Evolutionary conservation across 2,329 filamentous ascomycete genomes (phyloP).

Genomic region (Cladosporium sp.): DNA sequence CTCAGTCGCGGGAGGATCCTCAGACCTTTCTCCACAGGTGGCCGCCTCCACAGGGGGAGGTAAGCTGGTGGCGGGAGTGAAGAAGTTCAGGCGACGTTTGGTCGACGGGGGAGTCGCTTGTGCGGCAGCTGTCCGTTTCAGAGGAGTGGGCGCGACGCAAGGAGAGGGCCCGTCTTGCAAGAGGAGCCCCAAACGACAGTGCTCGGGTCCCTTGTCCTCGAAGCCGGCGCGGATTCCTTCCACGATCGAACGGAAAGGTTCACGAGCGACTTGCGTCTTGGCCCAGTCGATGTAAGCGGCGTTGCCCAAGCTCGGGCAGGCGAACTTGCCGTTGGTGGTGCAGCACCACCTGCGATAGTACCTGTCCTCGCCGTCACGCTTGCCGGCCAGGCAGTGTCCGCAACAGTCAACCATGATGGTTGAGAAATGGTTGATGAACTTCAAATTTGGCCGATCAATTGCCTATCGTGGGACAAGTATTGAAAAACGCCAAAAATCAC

Average conservation of each 20-base stretch:
- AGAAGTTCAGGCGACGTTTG: not conserved
- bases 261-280: not conserved
- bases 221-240: not conserved
- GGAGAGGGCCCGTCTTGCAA: not conserved
- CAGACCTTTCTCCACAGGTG: not conserved
- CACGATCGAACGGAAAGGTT: not conserved
- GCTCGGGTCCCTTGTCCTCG: not conserved
- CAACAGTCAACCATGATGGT: no score
- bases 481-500: no score
- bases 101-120: not conserved
- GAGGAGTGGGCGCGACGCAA: not conserved
- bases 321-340: not conserved
- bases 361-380: conserved; percentile 1
- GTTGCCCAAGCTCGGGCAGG: not conserved
- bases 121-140: not conserved
- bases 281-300: not conserved
- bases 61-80: not conserved
- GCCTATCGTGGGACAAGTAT: no score
- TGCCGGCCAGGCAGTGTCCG: not conserved
- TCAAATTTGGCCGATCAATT: no score
- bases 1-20: not conserved
- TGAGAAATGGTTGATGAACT: no score
- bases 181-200: not conserved
- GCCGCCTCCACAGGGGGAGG: not conserved
- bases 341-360: not conserved